Percentiles rank a stretch among this genome's conserved stretches.
Conservation (phyloP, 208 protist genomes). For the Trypanosoma melophagium region DNA sequence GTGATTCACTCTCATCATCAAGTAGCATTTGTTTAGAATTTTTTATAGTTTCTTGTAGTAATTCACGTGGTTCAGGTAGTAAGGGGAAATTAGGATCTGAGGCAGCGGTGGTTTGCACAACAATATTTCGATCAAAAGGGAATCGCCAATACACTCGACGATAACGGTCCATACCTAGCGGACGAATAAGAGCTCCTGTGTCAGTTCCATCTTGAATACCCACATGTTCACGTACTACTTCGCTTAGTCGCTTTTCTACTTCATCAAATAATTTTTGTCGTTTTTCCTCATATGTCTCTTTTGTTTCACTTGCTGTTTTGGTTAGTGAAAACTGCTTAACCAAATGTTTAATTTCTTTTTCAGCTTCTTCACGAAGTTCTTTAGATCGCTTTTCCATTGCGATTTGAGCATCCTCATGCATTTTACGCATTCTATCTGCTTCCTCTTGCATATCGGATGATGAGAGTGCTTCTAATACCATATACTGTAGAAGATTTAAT, state of each 20-base stretch:
- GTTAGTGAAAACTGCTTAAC: slow-evolving; percentile 38
- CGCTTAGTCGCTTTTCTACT: slow-evolving; percentile 36
- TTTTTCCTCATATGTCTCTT: slow-evolving; percentile 35
- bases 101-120: slow-evolving; percentile 63
- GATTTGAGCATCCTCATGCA: slow-evolving; percentile 40
- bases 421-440: slow-evolving; percentile 55
- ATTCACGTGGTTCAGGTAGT: slow-evolving; percentile 39
- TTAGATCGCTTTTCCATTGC: slow-evolving; percentile 55
- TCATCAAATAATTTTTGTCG: slow-evolving; percentile 37
- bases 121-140: slow-evolving; percentile 60
- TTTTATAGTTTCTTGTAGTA: slow-evolving; percentile 20
- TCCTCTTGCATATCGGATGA: slow-evolving; percentile 52
- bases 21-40: slow-evolving; percentile 30
- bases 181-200: slow-evolving; percentile 55
- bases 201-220: slow-evolving; percentile 49
- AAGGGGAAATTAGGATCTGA: slow-evolving; percentile 38
- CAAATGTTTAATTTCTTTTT: slow-evolving; percentile 69
- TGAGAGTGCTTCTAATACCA: slow-evolving; percentile 60
- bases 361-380: slow-evolving; percentile 74
- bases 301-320: neutral
- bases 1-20: slow-evolving; percentile 50
- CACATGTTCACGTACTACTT: slow-evolving; percentile 34
- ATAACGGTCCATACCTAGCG: slow-evolving; percentile 86
- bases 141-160: slow-evolving; percentile 87
- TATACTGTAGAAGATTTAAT: slow-evolving; percentile 75